Conservation (phyloP, 1,284 basidiomycete genomes). For the Melampsora americana region DNA sequence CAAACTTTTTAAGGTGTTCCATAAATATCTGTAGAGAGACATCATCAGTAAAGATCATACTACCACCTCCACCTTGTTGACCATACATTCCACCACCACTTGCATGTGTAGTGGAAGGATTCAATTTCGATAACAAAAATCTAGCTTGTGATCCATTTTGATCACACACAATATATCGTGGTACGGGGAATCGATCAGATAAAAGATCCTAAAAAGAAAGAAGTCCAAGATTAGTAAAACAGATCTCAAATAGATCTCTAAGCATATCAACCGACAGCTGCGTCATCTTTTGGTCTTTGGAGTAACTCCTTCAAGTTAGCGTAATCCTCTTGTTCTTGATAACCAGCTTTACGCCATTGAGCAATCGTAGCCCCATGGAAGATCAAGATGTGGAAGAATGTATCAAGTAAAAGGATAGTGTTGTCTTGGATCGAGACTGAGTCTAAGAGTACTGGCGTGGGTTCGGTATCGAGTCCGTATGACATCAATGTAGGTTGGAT, state of each 20-base stretch:
- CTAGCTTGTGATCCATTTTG: slow-evolving; percentile 96
- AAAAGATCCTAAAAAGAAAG: slow-evolving; percentile 71
- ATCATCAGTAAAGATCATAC: slow-evolving; percentile 98
- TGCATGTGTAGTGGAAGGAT: slow-evolving; percentile 98
- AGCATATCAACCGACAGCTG: slow-evolving; percentile 52
- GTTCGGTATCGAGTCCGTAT: slow-evolving; percentile 83
- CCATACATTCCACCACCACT: slow-evolving; percentile 58
- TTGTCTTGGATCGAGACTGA: slow-evolving; percentile 97
- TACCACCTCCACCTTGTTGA: slow-evolving; percentile 59
- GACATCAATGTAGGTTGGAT: slow-evolving; percentile 99
- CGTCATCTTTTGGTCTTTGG: slow-evolving; percentile 70
- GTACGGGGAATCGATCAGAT: slow-evolving; percentile 91
- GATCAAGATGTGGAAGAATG: slow-evolving; percentile 99
- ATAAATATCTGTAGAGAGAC: slow-evolving; percentile 66
- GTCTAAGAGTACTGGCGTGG: slow-evolving; percentile 93
- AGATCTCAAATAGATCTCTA: background rate
- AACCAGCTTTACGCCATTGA: slow-evolving; percentile 98
- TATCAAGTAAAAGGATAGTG: slow-evolving; percentile 94
- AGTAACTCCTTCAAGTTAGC: slow-evolving; percentile 97
- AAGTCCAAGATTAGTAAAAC: background rate
- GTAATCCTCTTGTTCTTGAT: slow-evolving; percentile 98
- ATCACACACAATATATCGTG: slow-evolving; percentile 95
- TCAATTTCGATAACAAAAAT: slow-evolving; percentile 92
- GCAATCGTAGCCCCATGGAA: slow-evolving; percentile 98
- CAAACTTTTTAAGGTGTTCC: slow-evolving; percentile 56